Conservation (phyloP, 2,329 filamentous ascomycete genomes). For the Escovopsis weberi region DNA sequence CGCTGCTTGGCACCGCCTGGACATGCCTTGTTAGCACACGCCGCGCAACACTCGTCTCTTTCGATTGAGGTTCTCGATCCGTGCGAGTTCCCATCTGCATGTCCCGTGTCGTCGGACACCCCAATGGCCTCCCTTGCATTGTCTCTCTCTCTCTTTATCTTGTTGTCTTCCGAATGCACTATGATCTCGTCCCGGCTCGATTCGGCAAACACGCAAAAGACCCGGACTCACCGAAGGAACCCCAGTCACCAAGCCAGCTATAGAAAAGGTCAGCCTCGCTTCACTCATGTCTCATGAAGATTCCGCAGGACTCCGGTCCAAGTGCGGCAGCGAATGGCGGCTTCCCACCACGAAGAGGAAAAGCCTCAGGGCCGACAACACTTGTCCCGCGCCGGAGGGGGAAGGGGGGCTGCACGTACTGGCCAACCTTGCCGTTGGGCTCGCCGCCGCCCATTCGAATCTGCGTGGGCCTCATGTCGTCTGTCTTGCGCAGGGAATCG, state of each 20-base stretch:
- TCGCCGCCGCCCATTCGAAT: constrained; percentile 19
- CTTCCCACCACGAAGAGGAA: constrained; percentile 10
- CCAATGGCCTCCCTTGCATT: background rate
- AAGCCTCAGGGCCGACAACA: constrained; percentile 16
- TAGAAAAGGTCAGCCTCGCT: constrained; percentile 5
- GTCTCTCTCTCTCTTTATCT: background rate
- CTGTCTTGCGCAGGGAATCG: constrained; percentile 3
- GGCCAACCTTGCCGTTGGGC: constrained; percentile 18
- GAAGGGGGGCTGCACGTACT: constrained; percentile 16
- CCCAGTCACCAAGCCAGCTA: constrained; percentile 65
- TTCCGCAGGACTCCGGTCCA: constrained; percentile 7
- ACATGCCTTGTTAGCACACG: constrained; percentile 1
- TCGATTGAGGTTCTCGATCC: background rate
- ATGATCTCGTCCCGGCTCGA: constrained; percentile 9
- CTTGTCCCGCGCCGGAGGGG: background rate
- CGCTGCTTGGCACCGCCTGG: constrained; percentile 45
- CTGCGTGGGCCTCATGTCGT: constrained; percentile 28
- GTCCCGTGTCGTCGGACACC: too few relatives aligned
- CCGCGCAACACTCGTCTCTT: background rate
- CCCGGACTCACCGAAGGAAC: constrained; percentile 51
- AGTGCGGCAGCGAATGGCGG: constrained; percentile 2
- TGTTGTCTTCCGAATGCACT: background rate
- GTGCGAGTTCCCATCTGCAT: background rate
- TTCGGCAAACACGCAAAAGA: constrained; percentile 9
- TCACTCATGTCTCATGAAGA: too few relatives aligned